phyloP scores from a whole-genome alignment of 805 yeast species.

The Pichia thaimueangensis region DNA sequence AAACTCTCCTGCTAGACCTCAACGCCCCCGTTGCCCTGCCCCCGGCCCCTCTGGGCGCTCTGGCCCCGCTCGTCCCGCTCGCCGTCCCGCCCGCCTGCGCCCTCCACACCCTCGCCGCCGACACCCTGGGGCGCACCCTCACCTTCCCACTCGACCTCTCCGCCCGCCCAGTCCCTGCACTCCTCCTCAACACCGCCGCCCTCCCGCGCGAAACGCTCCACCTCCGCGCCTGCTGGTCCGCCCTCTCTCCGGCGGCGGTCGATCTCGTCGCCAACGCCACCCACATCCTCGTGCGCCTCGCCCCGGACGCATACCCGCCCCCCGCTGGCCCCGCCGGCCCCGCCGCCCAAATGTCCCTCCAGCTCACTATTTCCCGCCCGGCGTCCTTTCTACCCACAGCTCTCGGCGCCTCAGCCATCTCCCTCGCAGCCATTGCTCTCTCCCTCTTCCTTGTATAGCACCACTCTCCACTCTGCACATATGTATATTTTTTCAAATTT shows the following conservation, averaged over 20 bases:
- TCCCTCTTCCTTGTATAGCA: neutral
- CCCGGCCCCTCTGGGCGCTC: neutral
- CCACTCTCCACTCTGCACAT: too few relatives aligned
- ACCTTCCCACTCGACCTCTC: neutral
- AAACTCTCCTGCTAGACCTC: conserved; percentile 13
- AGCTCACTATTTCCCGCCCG: neutral
- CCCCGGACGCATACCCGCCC: neutral
- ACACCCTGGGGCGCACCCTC: too few relatives aligned
- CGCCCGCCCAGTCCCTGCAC: neutral
- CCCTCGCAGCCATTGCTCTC: neutral
- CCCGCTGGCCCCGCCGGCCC: too few relatives aligned
- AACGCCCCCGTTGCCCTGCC: neutral
- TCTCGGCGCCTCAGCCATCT: neutral
- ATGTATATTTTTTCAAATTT: too few relatives aligned
- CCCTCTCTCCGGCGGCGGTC: conserved; percentile 21
- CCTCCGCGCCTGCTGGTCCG: conserved; percentile 22
- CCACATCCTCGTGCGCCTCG: neutral
- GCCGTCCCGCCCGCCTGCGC: neutral
- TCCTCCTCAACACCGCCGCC: neutral
- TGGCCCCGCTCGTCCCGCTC: neutral
- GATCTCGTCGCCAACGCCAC: neutral
- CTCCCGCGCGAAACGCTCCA: neutral
- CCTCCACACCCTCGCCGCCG: neutral
- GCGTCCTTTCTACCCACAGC: neutral
- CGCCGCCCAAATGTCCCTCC: neutral